A percentile compares a stretch with the other conserved stretches of the same genome.
Conservation (phyloP, 2,329 filamentous ascomycete species). For the Fusarium tjaetaba region DNA sequence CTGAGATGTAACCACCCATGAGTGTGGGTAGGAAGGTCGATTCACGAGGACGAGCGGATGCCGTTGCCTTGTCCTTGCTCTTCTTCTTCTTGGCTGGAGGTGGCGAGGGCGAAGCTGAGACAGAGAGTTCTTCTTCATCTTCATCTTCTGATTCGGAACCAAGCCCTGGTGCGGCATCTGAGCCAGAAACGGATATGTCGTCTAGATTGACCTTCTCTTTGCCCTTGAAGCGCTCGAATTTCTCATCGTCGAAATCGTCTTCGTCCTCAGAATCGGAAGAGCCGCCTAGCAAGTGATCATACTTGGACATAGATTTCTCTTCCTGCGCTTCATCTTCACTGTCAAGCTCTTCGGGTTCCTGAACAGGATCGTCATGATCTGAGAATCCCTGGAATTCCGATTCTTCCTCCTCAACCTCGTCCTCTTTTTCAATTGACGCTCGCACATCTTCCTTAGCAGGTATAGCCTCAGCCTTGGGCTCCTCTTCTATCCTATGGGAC, state of each 20-base stretch:
- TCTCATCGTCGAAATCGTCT: conserved; percentile 50
- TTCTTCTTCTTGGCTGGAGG: conserved; percentile 50
- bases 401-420: conserved; percentile 44
- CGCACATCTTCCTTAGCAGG: conserved; percentile 30
- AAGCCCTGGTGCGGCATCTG: conserved; percentile 46
- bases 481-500: conserved; percentile 36
- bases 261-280: conserved; percentile 55
- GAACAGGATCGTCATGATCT: conserved; percentile 30
- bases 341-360: conserved; percentile 31
- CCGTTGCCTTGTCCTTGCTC: conserved; percentile 33
- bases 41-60: conserved; percentile 38
- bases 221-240: conserved; percentile 45
- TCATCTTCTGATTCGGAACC: conserved; percentile 41
- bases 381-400: conserved; percentile 53
- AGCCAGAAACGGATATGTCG: conserved; percentile 53
- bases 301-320: conserved; percentile 52
- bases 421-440: conserved; percentile 35
- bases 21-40: conserved; percentile 79
- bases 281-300: conserved; percentile 57
- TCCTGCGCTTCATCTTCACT: conserved; percentile 45
- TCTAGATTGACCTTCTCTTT: conserved; percentile 52
- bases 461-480: conserved; percentile 17
- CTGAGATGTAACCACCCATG: conserved; percentile 83
- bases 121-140: conserved; percentile 29
- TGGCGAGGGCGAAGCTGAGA: conserved; percentile 50